Percentiles rank a stretch among this genome's conserved stretches.
Evolutionary conservation across 108 stramenopile genomes (phyloP).

Genomic region (Schizochytrium sp.): DNA sequence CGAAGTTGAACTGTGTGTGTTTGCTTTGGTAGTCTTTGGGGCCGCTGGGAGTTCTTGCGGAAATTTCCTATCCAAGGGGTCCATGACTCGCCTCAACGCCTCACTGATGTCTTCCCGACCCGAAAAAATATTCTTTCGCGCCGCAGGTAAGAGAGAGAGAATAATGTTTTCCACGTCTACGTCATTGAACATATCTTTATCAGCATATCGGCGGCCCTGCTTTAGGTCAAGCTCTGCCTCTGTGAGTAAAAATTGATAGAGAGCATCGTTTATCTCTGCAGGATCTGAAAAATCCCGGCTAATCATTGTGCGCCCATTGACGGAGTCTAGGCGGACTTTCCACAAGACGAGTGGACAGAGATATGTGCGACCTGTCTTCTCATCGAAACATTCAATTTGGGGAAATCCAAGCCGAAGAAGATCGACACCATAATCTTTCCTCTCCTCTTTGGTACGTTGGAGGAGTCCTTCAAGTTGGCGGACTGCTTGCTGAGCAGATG

Average conservation of each 20-base stretch:
- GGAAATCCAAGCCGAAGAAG: conserved; percentile 37
- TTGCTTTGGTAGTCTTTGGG: neutral
- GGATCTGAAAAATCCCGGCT: conserved; percentile 8
- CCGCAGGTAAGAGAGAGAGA: neutral
- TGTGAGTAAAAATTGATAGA: neutral
- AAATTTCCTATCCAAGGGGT: neutral
- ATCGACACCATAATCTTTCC: conserved; percentile 7
- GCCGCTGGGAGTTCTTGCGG: neutral
- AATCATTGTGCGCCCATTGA: conserved; percentile 3
- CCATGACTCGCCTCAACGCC: neutral
- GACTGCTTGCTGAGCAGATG: neutral
- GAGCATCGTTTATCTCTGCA: conserved; percentile 12
- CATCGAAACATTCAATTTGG: conserved; percentile 6
- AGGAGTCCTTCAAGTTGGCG: conserved; percentile 45
- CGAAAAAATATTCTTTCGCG: neutral
- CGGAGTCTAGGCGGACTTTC: conserved; percentile 33
- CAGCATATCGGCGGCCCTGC: neutral
- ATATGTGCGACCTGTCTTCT: neutral
- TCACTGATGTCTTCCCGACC: neutral
- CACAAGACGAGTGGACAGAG: conserved; percentile 22
- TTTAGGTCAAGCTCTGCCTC: neutral
- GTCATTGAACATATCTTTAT: neutral
- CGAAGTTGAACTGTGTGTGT: neutral
- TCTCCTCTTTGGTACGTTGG: conserved; percentile 17
- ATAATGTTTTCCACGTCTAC: neutral